Evolutionary conservation across 441 rosid species (phyloP).

Genomic region (Pelargonium cotyledonis): DNA sequence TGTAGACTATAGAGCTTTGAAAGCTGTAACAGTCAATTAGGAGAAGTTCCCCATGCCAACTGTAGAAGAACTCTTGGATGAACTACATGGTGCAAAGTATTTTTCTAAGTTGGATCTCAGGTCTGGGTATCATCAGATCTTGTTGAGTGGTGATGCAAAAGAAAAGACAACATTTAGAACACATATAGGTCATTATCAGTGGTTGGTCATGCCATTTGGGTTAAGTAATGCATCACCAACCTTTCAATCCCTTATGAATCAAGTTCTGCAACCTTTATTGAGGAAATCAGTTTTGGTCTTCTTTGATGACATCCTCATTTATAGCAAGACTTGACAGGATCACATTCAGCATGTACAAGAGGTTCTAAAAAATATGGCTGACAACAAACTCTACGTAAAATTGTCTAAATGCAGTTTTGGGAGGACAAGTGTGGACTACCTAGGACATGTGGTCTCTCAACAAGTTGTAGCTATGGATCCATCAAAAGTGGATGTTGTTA

Average conservation of each 20-base stretch:
- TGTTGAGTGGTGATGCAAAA: neutral
- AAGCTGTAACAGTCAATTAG: neutral
- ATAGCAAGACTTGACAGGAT: no score
- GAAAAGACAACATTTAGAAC: neutral
- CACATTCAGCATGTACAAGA: no score
- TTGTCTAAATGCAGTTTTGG: no score
- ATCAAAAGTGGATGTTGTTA: no score
- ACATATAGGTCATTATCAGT: neutral
- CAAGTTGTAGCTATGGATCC: no score
- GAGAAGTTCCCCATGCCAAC: neutral
- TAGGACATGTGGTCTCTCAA: no score
- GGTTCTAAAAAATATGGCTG: no score
- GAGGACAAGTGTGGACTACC: no score
- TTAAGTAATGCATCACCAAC: neutral
- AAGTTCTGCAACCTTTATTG: no score
- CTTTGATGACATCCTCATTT: no score
- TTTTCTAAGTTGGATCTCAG: neutral
- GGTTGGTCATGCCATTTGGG: neutral
- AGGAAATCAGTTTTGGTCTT: no score
- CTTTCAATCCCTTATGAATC: neutral
- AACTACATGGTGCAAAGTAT: neutral
- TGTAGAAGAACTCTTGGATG: neutral
- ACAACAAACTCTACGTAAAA: no score
- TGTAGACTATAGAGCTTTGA: neutral
- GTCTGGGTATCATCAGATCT: neutral